Percentiles rank a stretch among this genome's conserved stretches.
Evolutionary conservation across 2,329 filamentous ascomycete genomes (phyloP).

Genomic region (Penicillium sp.): DNA sequence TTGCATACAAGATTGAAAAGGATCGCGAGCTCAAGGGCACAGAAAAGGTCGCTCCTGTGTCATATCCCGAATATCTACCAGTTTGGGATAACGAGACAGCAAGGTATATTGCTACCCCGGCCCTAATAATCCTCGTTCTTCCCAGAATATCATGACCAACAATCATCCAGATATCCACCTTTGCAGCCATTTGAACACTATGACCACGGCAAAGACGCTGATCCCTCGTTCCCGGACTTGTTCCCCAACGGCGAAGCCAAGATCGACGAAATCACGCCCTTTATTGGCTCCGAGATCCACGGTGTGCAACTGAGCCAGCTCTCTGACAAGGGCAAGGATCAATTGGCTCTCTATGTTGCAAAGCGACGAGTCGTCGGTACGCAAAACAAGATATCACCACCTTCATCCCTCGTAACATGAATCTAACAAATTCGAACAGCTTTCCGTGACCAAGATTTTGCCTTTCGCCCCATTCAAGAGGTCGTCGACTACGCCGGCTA

Average conservation of each 20-base stretch:
- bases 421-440: constrained; percentile 37
- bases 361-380: constrained; percentile 65
- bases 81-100: constrained; percentile 62
- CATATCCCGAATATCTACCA: constrained; percentile 72
- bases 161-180: constrained; percentile 53
- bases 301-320: constrained; percentile 71
- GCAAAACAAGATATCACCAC: constrained; percentile 12
- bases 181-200: constrained; percentile 69
- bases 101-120: constrained; percentile 21
- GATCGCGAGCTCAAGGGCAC: constrained; percentile 56
- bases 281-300: constrained; percentile 69
- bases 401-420: neutral
- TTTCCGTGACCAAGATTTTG: constrained; percentile 74
- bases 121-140: neutral
- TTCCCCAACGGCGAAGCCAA: constrained; percentile 49
- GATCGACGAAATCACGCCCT: constrained; percentile 65
- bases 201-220: constrained; percentile 74
- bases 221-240: constrained; percentile 67
- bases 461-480: constrained; percentile 66
- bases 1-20: constrained; percentile 42
- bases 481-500: constrained; percentile 70
- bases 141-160: constrained; percentile 1
- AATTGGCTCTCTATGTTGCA: constrained; percentile 59
- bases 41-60: constrained; percentile 53
- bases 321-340: constrained; percentile 67